Conservation (phyloP, 768 basidiomycete species). For the Lactifluus pinguis region DNA sequence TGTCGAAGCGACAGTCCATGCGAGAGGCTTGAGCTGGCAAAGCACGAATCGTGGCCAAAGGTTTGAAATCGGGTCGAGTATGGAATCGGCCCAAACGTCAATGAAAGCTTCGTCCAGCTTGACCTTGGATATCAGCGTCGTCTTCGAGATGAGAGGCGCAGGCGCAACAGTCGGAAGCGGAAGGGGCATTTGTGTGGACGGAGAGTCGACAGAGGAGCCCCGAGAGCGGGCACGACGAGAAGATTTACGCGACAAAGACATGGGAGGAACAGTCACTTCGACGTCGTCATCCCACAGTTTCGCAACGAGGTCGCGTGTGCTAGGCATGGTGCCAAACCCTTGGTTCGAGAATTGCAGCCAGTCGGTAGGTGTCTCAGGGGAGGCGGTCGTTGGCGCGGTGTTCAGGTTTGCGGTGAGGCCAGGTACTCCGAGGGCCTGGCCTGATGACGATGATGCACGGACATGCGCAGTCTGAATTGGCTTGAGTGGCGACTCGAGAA, state of each 20-base stretch:
- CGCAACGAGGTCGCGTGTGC: slow-evolving; percentile 39
- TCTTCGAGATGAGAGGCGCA: slow-evolving; percentile 23
- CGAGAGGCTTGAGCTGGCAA: slow-evolving; percentile 49
- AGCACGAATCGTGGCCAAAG: slow-evolving; percentile 64
- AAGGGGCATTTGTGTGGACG: neutral
- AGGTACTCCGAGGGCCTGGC: neutral
- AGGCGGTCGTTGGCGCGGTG: slow-evolving; percentile 22
- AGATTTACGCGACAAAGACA: slow-evolving; percentile 26
- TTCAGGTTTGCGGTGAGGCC: slow-evolving; percentile 25
- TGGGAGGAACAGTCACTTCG: slow-evolving; percentile 40
- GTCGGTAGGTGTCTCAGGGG: slow-evolving; percentile 34
- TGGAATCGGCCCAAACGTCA: slow-evolving; percentile 73
- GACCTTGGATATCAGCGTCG: slow-evolving; percentile 38
- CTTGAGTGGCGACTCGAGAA: slow-evolving; percentile 5
- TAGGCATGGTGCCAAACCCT: slow-evolving; percentile 43
- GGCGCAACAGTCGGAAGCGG: neutral
- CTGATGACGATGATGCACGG: neutral
- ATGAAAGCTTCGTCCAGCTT: slow-evolving; percentile 74
- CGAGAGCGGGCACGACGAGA: slow-evolving; percentile 22
- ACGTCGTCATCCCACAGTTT: slow-evolving; percentile 53
- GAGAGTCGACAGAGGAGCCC: slow-evolving; percentile 23
- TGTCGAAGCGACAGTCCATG: slow-evolving; percentile 20
- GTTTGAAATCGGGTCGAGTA: slow-evolving; percentile 56
- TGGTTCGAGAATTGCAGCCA: slow-evolving; percentile 63
- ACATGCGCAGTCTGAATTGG: slow-evolving; percentile 2